Evolutionary conservation across 306 rosid genomes (phyloP), one percentile per base, ranked within the genome.

Genomic region (Gillenia trifoliata): DNA sequence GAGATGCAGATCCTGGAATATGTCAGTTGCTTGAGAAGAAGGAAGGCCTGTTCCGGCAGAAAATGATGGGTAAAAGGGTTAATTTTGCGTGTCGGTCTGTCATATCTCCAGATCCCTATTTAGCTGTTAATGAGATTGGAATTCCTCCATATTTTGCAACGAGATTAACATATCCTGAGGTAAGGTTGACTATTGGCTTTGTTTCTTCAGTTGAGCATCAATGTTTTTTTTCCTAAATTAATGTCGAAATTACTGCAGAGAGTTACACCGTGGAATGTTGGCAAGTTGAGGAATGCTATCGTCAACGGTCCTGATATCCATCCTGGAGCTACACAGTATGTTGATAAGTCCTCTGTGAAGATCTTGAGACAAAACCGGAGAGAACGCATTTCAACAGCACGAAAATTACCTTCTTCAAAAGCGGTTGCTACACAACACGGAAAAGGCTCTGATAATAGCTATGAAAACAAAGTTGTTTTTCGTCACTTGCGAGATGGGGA

Each of bases 21-120:
- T 83, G 91, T 83, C 98, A 94, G 85, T 77, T 94, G 84, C 81
- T 94, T 80, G 97, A 94, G 80, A 94, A 94, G 89, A 94, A 94
- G 81, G 98, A 90, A 76, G 98, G 98, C 76, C 72, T 94, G 72
- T 94, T 94, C 77, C 96, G 98, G 66, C 98, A 94, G 86, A 94
- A 94, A 85, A 94, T 94, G 98, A 94, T 94, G 98, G 97, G 97
- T 54, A 94, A 94, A 89, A 88, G 98, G 78, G 98, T 94, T 78
- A 94, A 94, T 84, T 90, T 76, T 87, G 97, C 98, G 6, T 91
- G 98, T 73, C 96, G 98, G 63, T 91, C 98, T 80, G 98, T 94
- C 85, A 94, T 94, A 78, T 94, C 98, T 10, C 98, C 97, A 1
- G 98, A 91, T 90, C 97, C 98, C 43, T 94, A 94, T 79, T 88